Evolutionary conservation across 495 filamentous ascomycete genomes (phyloP), one percentile per base, ranked within the genome.

Genomic region (Penicillium egyptiacum): DNA sequence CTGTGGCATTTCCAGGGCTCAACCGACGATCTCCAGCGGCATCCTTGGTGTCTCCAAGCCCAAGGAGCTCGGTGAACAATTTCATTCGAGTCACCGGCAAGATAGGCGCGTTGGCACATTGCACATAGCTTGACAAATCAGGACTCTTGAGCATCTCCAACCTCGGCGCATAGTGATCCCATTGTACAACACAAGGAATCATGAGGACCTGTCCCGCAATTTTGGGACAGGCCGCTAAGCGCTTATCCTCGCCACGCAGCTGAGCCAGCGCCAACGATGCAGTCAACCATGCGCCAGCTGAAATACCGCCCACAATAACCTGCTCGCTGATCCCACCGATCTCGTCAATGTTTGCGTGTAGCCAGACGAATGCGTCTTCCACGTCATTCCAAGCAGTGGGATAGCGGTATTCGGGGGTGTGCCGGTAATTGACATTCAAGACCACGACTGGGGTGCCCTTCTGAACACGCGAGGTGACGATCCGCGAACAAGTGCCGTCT

Each of bases 291-390:
- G 71, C 79, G 20, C 80, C 80, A 0, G 80, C 74, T 0, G 79
- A 81, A 10, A 75, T 71, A 1, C 79, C 79, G 5, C 77, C 79
- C 2, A 83, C 60, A 7, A 81, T 57, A 22, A 83, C 55, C 9
- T 65, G 65, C 1, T 70, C 66, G n/a, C 57, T 50, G 39, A 74
- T 65, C 11, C 72, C 70, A 2, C 69, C 72, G 19, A 78, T 58
- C 5, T 58, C 58, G 1, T 60, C 48, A 5, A 72, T 63, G 54
- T 79, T 49, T 4, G 69, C 65, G 43, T 71, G 68, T 2, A 78
- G 41, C 80, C 78, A 83, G 35, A 72, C 62, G 42, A 79, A 79
- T 33, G 72, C 71, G 55, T 80, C 78, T 53, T 77, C 72, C 6
- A 70, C 67, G 42, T 83, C 80, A 50, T 79, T 53, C 71, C 72